Percentiles rank a stretch among this genome's conserved stretches.
These are phyloP conservation scores for Fusarium sp. DNA, from an alignment of 2,329 filamentous ascomycete genomes.

Conservation along the genomic window DNA sequence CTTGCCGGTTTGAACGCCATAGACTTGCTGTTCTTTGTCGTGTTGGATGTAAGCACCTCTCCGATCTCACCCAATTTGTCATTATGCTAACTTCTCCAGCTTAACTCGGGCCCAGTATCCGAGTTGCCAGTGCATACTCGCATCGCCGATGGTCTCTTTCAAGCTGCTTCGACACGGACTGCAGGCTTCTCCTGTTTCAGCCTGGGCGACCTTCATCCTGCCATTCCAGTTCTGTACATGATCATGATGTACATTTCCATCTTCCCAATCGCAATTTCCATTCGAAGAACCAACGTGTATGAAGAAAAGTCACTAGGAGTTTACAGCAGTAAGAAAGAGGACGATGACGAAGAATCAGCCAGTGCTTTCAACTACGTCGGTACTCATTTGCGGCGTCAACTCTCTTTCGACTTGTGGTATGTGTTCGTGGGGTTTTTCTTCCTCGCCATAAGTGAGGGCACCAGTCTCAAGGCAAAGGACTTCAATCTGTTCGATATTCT, in stretches of 20 bases:
- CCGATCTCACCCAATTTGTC: background rate
- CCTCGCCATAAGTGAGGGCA: constrained; percentile 88
- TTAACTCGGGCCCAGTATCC: constrained; percentile 78
- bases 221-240: constrained; percentile 92
- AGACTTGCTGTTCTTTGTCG: constrained; percentile 90
- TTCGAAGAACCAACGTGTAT: constrained; percentile 95
- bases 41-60: constrained; percentile 79
- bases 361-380: constrained; percentile 85
- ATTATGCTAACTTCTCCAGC: constrained; percentile 58
- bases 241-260: constrained; percentile 99
- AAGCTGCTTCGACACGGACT: constrained; percentile 89
- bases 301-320: constrained; percentile 89
- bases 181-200: constrained; percentile 90
- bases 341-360: constrained; percentile 60
- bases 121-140: constrained; percentile 78
- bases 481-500: constrained; percentile 79
- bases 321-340: constrained; percentile 66
- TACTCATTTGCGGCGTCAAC: constrained; percentile 89
- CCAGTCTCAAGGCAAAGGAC: constrained; percentile 71
- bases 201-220: constrained; percentile 83
- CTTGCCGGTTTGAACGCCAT: constrained; percentile 84
- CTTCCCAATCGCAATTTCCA: constrained; percentile 94
- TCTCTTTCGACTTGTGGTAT: constrained; percentile 98
- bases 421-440: constrained; percentile 95
- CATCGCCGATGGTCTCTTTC: constrained; percentile 89